Conservation (phyloP, 768 basidiomycete genomes). For the Tubosaeta brunneosetosa region DNA sequence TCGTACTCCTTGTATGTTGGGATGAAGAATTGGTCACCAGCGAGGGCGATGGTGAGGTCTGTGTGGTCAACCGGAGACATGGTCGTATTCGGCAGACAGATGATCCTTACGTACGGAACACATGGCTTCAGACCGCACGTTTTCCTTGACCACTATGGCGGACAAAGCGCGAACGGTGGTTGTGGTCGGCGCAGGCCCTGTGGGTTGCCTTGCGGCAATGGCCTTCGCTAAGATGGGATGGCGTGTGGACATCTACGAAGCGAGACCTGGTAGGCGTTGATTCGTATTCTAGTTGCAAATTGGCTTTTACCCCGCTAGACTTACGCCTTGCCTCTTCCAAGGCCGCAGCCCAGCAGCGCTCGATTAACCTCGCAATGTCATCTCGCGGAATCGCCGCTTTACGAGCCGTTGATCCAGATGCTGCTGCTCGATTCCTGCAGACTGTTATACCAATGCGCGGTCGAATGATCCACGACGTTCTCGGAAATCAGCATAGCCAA, state of each 20-base stretch:
- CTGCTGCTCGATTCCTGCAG: slow-evolving; percentile 66
- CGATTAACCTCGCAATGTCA: slow-evolving; percentile 95
- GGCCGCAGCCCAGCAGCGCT: slow-evolving; percentile 66
- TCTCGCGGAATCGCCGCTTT: slow-evolving; percentile 89
- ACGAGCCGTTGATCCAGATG: slow-evolving; percentile 67
- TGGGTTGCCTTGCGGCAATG: slow-evolving; percentile 88
- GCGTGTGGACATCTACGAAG: slow-evolving; percentile 75
- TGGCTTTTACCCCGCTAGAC: slow-evolving; percentile 42
- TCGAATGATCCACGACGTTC: slow-evolving; percentile 84
- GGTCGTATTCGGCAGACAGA: neutral
- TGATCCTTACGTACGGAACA: neutral
- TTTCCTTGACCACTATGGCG: slow-evolving; percentile 10
- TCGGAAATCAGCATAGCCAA: slow-evolving; percentile 76
- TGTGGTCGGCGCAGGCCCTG: slow-evolving; percentile 86
- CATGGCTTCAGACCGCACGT: neutral
- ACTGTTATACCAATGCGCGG: slow-evolving; percentile 91
- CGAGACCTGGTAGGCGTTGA: slow-evolving; percentile 57
- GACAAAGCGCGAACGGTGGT: slow-evolving; percentile 43
- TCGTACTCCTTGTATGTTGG: slow-evolving; percentile 52
- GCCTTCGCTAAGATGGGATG: slow-evolving; percentile 85
- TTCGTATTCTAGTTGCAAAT: slow-evolving; percentile 12
- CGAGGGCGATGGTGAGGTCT: slow-evolving; percentile 29
- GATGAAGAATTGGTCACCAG: slow-evolving; percentile 51
- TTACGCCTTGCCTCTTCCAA: slow-evolving; percentile 69
- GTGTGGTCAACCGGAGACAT: slow-evolving; percentile 15